A percentile compares a stretch with the other conserved stretches of the same genome.
Conservation (phyloP, 2,329 filamentous ascomycete species). For the Colletotrichum sansevieriae region DNA sequence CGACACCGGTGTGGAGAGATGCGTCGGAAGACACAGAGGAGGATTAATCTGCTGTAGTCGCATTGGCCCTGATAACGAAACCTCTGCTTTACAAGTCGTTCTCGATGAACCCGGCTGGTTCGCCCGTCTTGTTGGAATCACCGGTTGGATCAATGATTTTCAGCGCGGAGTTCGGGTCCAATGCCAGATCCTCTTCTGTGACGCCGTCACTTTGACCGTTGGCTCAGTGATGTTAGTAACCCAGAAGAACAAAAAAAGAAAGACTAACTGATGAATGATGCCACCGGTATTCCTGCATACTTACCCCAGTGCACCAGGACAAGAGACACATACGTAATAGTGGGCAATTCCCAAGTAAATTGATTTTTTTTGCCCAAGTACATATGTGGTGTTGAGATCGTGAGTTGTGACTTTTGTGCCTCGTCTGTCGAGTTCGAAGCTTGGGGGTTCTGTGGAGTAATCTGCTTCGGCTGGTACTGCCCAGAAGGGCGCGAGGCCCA, state of each 20-base stretch:
- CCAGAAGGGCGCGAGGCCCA: constrained; percentile 4
- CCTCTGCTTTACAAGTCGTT: constrained; percentile 2
- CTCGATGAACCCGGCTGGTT: constrained; percentile 27
- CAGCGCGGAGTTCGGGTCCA: constrained; percentile 28
- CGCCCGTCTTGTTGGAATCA: constrained; percentile 24
- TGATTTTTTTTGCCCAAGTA: constrained; percentile 27
- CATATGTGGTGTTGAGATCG: constrained; percentile 28
- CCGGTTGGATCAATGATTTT: constrained; percentile 26
- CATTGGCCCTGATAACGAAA: constrained; percentile 25
- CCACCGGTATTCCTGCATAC: constrained; percentile 17
- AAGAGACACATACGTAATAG: constrained; percentile 24
- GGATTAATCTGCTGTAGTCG: neutral
- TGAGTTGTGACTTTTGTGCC: constrained; percentile 8
- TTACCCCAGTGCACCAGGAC: constrained; percentile 35
- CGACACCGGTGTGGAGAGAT: constrained; percentile 1
- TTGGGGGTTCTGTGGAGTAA: constrained; percentile 35
- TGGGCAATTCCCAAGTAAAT: constrained; percentile 22
- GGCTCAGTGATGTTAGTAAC: constrained; percentile 11
- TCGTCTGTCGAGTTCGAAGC: constrained; percentile 26
- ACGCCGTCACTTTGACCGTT: constrained; percentile 28
- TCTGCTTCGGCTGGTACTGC: neutral
- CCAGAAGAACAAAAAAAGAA: neutral
- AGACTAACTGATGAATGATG: constrained; percentile 29
- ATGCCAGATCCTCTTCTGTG: neutral
- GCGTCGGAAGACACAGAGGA: neutral